Evolutionary conservation across 805 yeast genomes (phyloP), one percentile per base, ranked within the genome.

Genomic region (Metschnikowia dekortorum): DNA sequence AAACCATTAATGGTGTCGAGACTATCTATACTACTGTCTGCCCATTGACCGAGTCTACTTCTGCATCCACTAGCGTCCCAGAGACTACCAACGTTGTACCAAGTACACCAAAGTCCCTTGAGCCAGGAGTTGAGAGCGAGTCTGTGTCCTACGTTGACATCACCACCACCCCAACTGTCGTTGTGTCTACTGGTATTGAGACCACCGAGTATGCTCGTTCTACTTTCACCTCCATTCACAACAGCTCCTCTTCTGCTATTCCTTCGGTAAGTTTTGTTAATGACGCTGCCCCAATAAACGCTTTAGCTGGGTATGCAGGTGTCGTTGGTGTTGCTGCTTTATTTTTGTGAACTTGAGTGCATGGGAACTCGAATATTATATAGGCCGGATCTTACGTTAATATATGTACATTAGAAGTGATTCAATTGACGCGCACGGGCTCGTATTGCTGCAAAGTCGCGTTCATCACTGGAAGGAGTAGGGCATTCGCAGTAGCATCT

Each of bases 111-210:
- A 28, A 26, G 32, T 53, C 58, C 36, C 49, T 57, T 32, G 59
- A 57, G 28, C 47, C 56, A 10, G 54, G 48, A 8, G 33, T 56
- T 18, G 48, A 62, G 31, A 39, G 55, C 55, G 74, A 69, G 40
- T 62, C 63, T 31, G 63, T 69, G 61, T 59, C 69, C 44, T 75
- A 72, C 61, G 79, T 76, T 47, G 81, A 79, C 56, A 67, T 71
- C 58, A 77, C 82, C 53, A 63, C 73, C 51, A 79, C 82, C 43
- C 82, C 82, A 58, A 67, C 74, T 48, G 74, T 68, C 44, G 70
- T 78, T 50, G 66, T 64, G n/a, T 72, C 81, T 35, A 70, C 74
- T 48, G 75, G 70, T 60, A 76, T 74, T 52, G 74, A 76, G 54
- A 73, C 78, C 49, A 75, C 78, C 47, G 56, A 57, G 32, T 61